phyloP scores from a whole-genome alignment of 805 yeast genomes.

The Wickerhamia fluorescens region DNA sequence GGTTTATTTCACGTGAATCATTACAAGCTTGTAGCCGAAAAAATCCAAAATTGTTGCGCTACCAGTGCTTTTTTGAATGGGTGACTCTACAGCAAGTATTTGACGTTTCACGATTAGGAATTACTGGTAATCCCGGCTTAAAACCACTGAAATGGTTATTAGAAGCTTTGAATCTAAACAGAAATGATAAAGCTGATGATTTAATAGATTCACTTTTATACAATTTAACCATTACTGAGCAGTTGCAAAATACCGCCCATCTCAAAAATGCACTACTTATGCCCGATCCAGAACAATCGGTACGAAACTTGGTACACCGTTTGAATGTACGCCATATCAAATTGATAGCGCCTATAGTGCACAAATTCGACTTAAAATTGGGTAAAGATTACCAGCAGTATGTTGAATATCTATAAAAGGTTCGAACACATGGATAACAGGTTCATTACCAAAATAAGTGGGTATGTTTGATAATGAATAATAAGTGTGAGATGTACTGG shows the following conservation, averaged over 20 bases:
- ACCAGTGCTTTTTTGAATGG: conserved; percentile 7
- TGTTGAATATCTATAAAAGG: no score
- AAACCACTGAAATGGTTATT: conserved; percentile 1
- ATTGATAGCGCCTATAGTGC: no score
- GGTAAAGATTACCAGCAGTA: no score
- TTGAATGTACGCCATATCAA: no score
- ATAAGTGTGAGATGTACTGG: not conserved
- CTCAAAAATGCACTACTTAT: no score
- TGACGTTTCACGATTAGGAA: not conserved
- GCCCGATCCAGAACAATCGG: no score
- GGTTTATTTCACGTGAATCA: conserved; percentile 18
- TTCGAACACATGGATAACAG: no score
- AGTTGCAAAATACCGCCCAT: conserved; percentile 17
- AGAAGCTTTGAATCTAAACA: not conserved
- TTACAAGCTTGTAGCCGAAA: conserved; percentile 1
- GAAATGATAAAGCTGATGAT: conserved; percentile 48
- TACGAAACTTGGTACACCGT: no score
- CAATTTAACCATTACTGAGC: conserved; percentile 43
- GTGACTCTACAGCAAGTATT: conserved; percentile 1
- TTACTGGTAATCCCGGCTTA: not conserved
- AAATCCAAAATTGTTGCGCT: conserved; percentile 10
- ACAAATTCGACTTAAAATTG: no score
- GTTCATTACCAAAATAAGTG: no score
- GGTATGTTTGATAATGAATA: not conserved
- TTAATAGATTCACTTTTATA: conserved; percentile 60